phyloP scores from a whole-genome alignment of 495 filamentous ascomycete species.

The Penicillium riverlandense region DNA sequence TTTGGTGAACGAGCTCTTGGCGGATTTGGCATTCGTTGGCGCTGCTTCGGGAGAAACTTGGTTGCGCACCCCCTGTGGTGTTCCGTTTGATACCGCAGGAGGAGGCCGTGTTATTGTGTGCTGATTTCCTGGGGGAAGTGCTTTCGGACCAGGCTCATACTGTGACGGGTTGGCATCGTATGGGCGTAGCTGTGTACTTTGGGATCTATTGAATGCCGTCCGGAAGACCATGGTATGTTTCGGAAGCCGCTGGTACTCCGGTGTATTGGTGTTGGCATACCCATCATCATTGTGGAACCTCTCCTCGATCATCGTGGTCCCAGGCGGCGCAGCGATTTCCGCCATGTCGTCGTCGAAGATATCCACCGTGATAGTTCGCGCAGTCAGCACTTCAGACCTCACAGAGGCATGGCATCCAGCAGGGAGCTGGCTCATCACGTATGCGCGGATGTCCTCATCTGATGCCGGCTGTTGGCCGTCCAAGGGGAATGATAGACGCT shows the following conservation, averaged over 20 bases:
- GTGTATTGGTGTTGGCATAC: constrained; percentile 8
- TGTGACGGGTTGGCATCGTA: constrained; percentile 2
- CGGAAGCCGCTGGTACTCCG: constrained; percentile 16
- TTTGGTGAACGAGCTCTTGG: constrained; percentile 24
- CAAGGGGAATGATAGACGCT: constrained; percentile 22
- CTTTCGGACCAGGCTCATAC: neutral
- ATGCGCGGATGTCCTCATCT: constrained; percentile 37
- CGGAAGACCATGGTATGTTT: constrained; percentile 39
- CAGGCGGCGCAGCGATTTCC: constrained; percentile 55
- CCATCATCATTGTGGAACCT: constrained; percentile 33
- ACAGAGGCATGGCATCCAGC: constrained; percentile 51
- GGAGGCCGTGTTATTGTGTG: neutral
- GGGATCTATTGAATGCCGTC: constrained; percentile 37
- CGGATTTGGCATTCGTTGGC: constrained; percentile 9
- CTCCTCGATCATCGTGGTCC: constrained; percentile 60
- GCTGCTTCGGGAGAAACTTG: neutral
- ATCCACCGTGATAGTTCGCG: constrained; percentile 66
- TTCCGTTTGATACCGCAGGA: constrained; percentile 1
- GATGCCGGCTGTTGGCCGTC: constrained; percentile 29
- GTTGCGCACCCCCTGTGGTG: neutral
- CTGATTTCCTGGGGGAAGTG: neutral
- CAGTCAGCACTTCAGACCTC: constrained; percentile 54
- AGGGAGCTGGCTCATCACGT: constrained; percentile 41
- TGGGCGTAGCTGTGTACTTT: constrained; percentile 31
- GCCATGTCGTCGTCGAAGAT: constrained; percentile 53